A percentile compares a stretch with the other conserved stretches of the same genome.
These are phyloP conservation scores for Aspergillus sp. DNA, from an alignment of 2,329 filamentous ascomycete genomes.

Conservation along the genomic window DNA sequence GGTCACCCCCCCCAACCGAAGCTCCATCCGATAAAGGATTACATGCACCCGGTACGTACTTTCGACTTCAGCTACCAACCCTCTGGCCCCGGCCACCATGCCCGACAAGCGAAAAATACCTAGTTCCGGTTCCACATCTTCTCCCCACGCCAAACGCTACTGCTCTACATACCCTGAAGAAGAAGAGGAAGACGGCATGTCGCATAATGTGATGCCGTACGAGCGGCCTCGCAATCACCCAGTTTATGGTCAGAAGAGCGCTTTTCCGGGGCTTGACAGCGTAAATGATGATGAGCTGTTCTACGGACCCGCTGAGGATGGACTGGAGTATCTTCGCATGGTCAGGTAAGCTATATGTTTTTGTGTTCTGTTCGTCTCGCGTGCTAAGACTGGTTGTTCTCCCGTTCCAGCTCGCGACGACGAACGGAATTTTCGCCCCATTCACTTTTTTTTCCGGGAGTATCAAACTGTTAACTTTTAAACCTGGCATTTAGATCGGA, in stretches of 20 bases:
- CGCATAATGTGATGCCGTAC: conserved; percentile 15
- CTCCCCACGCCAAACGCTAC: conserved; percentile 27
- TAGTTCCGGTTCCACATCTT: conserved; percentile 11
- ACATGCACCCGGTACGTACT: too few relatives aligned
- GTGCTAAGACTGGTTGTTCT: conserved; percentile 20
- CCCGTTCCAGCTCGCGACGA: conserved; percentile 12
- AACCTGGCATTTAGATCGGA: conserved; percentile 57
- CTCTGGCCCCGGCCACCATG: conserved; percentile 22
- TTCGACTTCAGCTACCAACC: too few relatives aligned
- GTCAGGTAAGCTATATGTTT: conserved; percentile 61
- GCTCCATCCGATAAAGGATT: too few relatives aligned
- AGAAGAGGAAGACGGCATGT: conserved; percentile 23
- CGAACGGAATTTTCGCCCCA: background rate
- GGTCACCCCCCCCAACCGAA: too few relatives aligned
- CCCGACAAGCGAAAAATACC: conserved; percentile 33
- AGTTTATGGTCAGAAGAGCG: conserved; percentile 68
- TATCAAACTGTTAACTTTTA: conserved; percentile 13
- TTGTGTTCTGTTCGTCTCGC: conserved; percentile 21
- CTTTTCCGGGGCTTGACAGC: conserved; percentile 61
- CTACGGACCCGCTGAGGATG: conserved; percentile 66
- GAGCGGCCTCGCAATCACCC: conserved; percentile 54
- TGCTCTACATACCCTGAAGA: conserved; percentile 29
- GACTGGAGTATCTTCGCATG: conserved; percentile 67
- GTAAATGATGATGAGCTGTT: conserved; percentile 56
- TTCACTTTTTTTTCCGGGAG: background rate